Evolutionary conservation across 306 rosid genomes (phyloP).

Genomic region (Astragalus glycyphyllos): DNA sequence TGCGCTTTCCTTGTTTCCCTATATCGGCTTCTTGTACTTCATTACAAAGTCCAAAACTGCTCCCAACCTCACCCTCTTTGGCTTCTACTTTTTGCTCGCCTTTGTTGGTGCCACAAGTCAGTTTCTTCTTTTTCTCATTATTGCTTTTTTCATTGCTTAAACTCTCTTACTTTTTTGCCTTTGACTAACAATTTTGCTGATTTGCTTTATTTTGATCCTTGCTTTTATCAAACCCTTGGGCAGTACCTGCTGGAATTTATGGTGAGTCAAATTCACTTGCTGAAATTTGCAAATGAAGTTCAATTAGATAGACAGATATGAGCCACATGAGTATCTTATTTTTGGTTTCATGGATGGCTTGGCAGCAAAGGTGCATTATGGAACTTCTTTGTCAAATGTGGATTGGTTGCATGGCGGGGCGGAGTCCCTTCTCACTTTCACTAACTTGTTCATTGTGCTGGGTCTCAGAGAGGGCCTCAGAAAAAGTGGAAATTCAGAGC

Average conservation of each 20-base stretch:
- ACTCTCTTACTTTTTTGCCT: neutral
- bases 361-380: slow-evolving; percentile 87
- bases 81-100: slow-evolving; percentile 88
- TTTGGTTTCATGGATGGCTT: slow-evolving; percentile 22
- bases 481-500: slow-evolving; percentile 47
- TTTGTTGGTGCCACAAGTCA: slow-evolving; percentile 93
- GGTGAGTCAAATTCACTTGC: slow-evolving; percentile 55
- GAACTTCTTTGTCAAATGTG: slow-evolving; percentile 91
- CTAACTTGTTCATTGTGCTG: slow-evolving; percentile 83
- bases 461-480: slow-evolving; percentile 81
- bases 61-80: slow-evolving; percentile 90
- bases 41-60: slow-evolving; percentile 87
- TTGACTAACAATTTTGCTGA: neutral
- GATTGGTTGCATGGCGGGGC: slow-evolving; percentile 97
- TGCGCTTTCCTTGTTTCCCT: slow-evolving; percentile 83
- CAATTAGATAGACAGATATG: neutral
- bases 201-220: slow-evolving; percentile 40
- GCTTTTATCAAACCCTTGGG: neutral
- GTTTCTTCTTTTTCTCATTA: slow-evolving; percentile 35
- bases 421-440: slow-evolving; percentile 86
- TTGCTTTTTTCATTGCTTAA: neutral
- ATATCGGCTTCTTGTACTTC: slow-evolving; percentile 87
- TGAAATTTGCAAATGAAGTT: neutral
- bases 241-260: slow-evolving; percentile 97
- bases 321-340: neutral